Conservation (phyloP, 2,329 filamentous ascomycete genomes). For the Sporothrix schenckii region DNA sequence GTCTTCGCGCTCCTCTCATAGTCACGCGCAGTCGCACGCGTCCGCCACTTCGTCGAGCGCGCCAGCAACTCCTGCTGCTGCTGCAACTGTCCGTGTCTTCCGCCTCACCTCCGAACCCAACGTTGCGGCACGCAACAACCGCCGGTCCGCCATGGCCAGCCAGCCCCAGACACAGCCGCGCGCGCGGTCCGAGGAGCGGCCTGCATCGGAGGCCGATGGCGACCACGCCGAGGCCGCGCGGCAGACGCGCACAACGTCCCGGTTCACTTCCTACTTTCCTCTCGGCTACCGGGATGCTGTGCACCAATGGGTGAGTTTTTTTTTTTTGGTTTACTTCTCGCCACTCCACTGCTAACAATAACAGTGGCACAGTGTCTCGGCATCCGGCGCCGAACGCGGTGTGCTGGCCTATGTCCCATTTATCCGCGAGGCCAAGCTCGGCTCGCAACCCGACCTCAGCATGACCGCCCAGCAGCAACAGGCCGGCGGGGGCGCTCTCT, state of each 20-base stretch:
- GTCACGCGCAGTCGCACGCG: background rate
- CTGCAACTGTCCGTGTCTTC: constrained; percentile 31
- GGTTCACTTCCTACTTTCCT: constrained; percentile 72
- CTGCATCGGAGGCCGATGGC: constrained; percentile 23
- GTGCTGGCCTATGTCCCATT: constrained; percentile 86
- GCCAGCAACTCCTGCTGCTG: constrained; percentile 3
- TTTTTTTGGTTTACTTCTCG: constrained; percentile 28
- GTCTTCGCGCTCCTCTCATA: background rate
- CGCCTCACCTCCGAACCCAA: constrained; percentile 33
- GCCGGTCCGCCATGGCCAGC: constrained; percentile 26
- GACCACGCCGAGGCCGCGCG: constrained; percentile 29
- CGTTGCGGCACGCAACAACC: constrained; percentile 24
- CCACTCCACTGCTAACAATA: constrained; percentile 33
- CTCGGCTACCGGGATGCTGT: constrained; percentile 90
- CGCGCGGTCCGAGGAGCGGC: constrained; percentile 31
- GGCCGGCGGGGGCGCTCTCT: constrained; percentile 42
- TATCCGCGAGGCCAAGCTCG: constrained; percentile 69
- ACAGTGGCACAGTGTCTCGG: constrained; percentile 84
- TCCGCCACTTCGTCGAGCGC: background rate
- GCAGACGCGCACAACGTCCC: constrained; percentile 33
- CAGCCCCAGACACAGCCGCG: constrained; percentile 18
- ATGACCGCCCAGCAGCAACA: constrained; percentile 29
- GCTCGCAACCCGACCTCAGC: constrained; percentile 33
- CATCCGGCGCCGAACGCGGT: constrained; percentile 80
- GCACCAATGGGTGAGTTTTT: constrained; percentile 75